These are phyloP conservation scores for Claviceps africana DNA, from an alignment of 2,329 filamentous ascomycete species.

Conservation along the genomic window DNA sequence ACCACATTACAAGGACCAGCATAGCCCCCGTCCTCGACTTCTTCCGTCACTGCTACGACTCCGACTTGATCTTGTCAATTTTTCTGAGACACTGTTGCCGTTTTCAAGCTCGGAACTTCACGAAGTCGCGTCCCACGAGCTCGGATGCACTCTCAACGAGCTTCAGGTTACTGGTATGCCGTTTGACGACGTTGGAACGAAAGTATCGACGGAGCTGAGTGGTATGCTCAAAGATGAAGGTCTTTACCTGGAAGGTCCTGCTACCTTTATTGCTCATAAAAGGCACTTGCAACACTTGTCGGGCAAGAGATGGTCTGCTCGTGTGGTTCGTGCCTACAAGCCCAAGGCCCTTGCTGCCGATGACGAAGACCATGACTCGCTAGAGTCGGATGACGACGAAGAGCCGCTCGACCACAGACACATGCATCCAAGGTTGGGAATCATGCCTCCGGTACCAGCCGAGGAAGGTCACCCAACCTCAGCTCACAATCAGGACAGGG, in stretches of 20 bases:
- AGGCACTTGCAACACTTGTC: conserved; percentile 25
- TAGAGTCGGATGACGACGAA: conserved; percentile 14
- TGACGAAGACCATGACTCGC: conserved; percentile 10
- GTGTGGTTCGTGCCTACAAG: conserved; percentile 32
- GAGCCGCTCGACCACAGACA: conserved; percentile 9
- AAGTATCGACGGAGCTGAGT: conserved; percentile 32
- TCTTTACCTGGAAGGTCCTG: conserved; percentile 31
- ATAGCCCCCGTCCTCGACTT: conserved; percentile 25
- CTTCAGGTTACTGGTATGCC: conserved; percentile 39
- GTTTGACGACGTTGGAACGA: conserved; percentile 32
- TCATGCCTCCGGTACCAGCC: conserved; percentile 26
- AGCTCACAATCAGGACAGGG: conserved; percentile 25
- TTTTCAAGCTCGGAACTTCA: conserved; percentile 34
- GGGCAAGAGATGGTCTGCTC: conserved; percentile 25
- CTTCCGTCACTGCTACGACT: conserved; percentile 32
- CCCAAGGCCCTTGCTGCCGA: conserved; percentile 12
- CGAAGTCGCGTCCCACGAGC: conserved; percentile 37
- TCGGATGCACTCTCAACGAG: conserved; percentile 39
- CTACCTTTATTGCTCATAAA: conserved; percentile 28
- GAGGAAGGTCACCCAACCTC: conserved; percentile 31
- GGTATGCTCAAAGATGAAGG: conserved; percentile 41
- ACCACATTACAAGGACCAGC: conserved; percentile 22
- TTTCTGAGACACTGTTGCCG: conserved; percentile 30
- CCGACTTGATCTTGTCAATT: conserved; percentile 42
- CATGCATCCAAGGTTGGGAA: conserved; percentile 16